phyloP scores from a whole-genome alignment of 768 basidiomycete species.

The Podaxis rugospora region DNA sequence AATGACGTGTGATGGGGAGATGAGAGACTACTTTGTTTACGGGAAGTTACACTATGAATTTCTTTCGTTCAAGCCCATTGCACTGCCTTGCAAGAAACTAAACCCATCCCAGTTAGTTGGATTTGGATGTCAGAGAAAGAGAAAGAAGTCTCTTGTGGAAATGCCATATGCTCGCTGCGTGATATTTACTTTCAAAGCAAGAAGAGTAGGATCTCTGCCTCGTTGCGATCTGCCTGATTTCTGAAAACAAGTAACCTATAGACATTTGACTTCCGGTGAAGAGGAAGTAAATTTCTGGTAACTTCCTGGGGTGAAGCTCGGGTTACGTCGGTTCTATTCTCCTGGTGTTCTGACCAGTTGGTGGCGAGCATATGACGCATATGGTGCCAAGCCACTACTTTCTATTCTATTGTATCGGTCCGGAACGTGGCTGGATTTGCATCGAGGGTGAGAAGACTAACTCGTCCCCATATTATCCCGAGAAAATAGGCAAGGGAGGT shows the following conservation, averaged over 20 bases:
- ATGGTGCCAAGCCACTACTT: no score
- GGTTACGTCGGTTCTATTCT: no score
- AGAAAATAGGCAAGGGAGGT: not conserved
- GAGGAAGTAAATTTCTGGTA: not conserved
- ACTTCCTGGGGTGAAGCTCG: no score
- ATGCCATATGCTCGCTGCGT: not conserved
- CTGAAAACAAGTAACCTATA: no score
- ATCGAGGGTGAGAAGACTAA: no score
- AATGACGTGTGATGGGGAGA: not conserved
- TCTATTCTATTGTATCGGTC: no score
- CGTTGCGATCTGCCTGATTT: not conserved
- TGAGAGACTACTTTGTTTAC: not conserved
- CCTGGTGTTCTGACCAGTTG: no score
- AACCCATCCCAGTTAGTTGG: not conserved
- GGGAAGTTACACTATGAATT: not conserved
- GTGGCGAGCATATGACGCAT: no score
- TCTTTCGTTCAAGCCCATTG: not conserved
- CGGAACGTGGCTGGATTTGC: no score
- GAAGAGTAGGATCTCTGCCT: not conserved
- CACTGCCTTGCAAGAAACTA: conserved; percentile 6
- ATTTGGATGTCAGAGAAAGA: not conserved
- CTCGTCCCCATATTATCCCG: no score
- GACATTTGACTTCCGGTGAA: not conserved
- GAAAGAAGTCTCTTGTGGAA: not conserved
- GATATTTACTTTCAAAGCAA: no score